These are phyloP conservation scores for Arabidopsis thaliana DNA, from an alignment of 345 rosid genomes.

Conservation along the genomic window DNA sequence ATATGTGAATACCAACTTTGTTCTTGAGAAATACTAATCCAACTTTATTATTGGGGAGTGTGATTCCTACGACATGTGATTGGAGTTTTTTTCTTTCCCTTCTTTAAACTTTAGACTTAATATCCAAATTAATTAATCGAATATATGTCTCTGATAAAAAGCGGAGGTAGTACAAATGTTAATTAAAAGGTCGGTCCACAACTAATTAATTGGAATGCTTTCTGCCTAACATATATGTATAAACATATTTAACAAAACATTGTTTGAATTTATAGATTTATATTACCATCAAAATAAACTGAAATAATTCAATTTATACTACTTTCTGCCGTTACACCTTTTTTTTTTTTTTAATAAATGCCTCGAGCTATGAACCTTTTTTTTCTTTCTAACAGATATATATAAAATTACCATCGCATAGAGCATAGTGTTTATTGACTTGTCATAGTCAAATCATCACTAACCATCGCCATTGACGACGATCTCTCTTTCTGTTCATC, in stretches of 20 bases:
- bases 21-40: neutral
- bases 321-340: neutral
- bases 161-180: slow-evolving; percentile 29
- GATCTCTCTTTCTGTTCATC: slow-evolving; percentile 10
- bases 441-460: slow-evolving; percentile 37
- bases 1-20: neutral
- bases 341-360: neutral
- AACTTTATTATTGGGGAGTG: slow-evolving; percentile 37
- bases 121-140: slow-evolving; percentile 28
- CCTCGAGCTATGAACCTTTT: slow-evolving; percentile 18
- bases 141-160: slow-evolving; percentile 17
- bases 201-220: slow-evolving; percentile 18
- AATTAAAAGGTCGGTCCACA: slow-evolving; percentile 31
- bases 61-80: slow-evolving; percentile 38
- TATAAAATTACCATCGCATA: neutral
- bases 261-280: slow-evolving; percentile 1
- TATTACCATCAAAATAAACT: neutral
- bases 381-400: neutral
- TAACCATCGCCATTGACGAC: slow-evolving; percentile 12
- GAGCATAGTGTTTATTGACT: slow-evolving; percentile 5
- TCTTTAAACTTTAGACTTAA: slow-evolving; percentile 29
- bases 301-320: neutral
- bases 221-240: slow-evolving; percentile 26
- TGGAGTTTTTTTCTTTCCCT: neutral
- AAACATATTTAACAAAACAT: slow-evolving; percentile 8